Base-by-base conservation (phyloP, 1,284 basidiomycete genomes). In the Ganoderma resinaceum region DNA sequence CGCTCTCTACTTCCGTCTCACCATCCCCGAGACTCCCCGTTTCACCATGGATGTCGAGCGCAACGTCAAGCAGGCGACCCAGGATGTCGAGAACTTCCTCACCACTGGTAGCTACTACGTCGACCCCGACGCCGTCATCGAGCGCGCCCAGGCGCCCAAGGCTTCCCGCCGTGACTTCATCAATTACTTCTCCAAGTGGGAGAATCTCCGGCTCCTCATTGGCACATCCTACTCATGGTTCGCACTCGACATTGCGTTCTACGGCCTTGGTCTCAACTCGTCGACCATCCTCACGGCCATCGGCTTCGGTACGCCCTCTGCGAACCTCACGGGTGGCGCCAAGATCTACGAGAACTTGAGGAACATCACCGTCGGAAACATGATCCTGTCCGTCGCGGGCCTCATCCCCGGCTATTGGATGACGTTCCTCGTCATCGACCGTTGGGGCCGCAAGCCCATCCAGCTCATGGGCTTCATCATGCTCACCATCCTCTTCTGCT, bases 11-110 rank as follows among this genome's bases (percentile, higher is more conserved):
- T 91, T 91, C 86, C 91, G 92, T 72, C 85, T 94, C 18, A 92
- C 90, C 23, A 91, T 93, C 70, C 91, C 91, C 16, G 91, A 93
- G 79, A 92, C 91, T 0, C 89, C 94, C 40, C 92, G 94, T 72
- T 96, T 93, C 86, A 96, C 94, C 66, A 94, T 96, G 91, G 94
- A 95, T 81, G 88, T 96, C 74, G 92, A 95, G 82, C 89, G 93
- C 66, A 94, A 95, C 80, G 86, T 95, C 70, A 84, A 88, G 75
- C 90, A 92, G 78, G 93, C 93, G 6, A 76, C 87, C 9, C 81
- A 86, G 66, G 92, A 95, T 76, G 91, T 92, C 71, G 84, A 87
- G 67, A 86, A 86, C 49, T 91, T 92, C 78, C 80, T 95, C 68
- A 82, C 85, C 52, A 85, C 83, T 37, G 84, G 84, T 29, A 80